phyloP scores from a whole-genome alignment of 179 eudicot genomes.

The Spergularia azorica region DNA sequence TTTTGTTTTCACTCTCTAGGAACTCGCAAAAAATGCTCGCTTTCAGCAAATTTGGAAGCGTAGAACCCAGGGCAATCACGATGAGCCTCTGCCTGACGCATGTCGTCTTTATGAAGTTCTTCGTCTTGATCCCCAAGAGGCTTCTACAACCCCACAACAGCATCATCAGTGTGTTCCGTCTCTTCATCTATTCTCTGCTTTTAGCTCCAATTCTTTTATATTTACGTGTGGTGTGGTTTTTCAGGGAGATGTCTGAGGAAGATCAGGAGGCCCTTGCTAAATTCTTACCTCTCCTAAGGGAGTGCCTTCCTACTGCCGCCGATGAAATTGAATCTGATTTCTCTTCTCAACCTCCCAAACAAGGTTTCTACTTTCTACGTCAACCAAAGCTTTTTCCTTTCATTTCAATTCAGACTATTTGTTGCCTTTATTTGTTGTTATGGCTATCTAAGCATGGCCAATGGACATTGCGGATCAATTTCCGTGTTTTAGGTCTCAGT shows the following conservation, averaged over 20 bases:
- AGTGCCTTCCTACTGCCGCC: slow-evolving; percentile 79
- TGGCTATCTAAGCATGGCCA: not conserved
- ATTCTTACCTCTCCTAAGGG: slow-evolving; percentile 77
- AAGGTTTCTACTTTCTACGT: slow-evolving; percentile 39
- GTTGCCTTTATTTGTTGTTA: not conserved
- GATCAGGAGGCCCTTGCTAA: slow-evolving; percentile 65
- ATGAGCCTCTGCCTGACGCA: slow-evolving; percentile 58
- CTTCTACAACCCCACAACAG: slow-evolving; percentile 30
- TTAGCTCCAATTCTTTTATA: not conserved
- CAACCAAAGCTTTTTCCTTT: not conserved
- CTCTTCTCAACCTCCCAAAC: slow-evolving; percentile 36
- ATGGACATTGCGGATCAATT: not conserved
- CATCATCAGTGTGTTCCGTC: slow-evolving; percentile 49
- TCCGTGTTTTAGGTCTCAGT: not conserved
- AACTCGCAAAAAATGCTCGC: slow-evolving; percentile 76
- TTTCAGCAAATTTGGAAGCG: slow-evolving; percentile 97
- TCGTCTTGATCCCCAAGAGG: slow-evolving; percentile 75
- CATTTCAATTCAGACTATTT: not conserved
- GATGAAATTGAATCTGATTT: slow-evolving; percentile 79
- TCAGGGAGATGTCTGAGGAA: slow-evolving; percentile 64
- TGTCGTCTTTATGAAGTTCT: slow-evolving; percentile 81
- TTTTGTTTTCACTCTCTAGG: slow-evolving; percentile 32
- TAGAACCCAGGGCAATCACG: slow-evolving; percentile 48
- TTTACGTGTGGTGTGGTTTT: slow-evolving; percentile 6
- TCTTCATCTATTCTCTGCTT: not conserved